Evolutionary conservation across 169 alveolate species (phyloP).

Genomic region (Cryptosporidium tyzzeri): DNA sequence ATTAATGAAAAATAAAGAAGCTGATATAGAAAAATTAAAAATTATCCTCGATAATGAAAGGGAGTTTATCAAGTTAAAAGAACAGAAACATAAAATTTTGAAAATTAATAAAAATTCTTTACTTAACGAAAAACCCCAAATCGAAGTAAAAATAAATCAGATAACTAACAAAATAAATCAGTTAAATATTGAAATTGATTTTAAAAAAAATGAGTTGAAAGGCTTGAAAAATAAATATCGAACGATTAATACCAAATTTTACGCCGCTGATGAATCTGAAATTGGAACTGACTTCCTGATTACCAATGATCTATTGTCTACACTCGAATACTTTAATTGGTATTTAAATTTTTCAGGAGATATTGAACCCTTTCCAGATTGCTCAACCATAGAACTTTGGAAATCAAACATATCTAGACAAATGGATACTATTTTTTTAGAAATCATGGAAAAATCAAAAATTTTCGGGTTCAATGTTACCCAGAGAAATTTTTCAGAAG

Average conservation of each 20-base stretch:
- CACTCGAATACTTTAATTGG: constrained; percentile 39
- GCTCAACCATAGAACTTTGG: constrained; percentile 14
- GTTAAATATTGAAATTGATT: not conserved
- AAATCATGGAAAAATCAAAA: constrained; percentile 1
- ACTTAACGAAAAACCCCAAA: not conserved
- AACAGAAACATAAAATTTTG: not conserved
- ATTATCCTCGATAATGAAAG: not conserved
- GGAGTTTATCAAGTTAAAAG: not conserved
- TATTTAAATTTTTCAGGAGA: not conserved
- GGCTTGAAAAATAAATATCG: constrained; percentile 2
- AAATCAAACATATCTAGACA: not conserved
- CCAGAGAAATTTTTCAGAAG: not conserved
- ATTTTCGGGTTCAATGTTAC: not conserved
- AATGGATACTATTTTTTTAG: constrained; percentile 7
- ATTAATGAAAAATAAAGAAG: constrained; percentile 1
- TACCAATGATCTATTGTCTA: not conserved
- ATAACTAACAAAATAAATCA: not conserved
- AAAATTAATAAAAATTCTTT: not conserved
- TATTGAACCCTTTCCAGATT: not conserved
- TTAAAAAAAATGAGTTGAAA: not conserved
- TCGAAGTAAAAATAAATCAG: not conserved
- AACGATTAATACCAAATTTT: not conserved
- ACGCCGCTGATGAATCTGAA: not conserved
- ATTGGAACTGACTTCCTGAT: not conserved
- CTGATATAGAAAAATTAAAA: constrained; percentile 7